Evolutionary conservation across 345 rosid species (phyloP), one percentile per base, ranked within the genome.

Genomic region (Eucalyptus tenuipes): DNA sequence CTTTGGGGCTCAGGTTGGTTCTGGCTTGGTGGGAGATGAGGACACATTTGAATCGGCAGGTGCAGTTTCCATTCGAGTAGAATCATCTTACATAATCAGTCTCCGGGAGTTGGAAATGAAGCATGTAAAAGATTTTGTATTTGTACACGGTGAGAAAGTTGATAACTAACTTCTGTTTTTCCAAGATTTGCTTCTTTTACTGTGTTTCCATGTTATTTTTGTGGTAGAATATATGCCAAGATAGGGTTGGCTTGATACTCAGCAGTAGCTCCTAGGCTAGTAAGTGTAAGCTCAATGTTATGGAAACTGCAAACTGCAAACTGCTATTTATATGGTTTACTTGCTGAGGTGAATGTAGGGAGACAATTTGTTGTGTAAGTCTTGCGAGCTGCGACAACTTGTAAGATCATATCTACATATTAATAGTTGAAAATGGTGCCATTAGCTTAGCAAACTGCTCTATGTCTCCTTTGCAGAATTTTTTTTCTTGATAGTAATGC

Each of bases 81-180:
- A 96, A 89, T 97, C 98, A 88, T 98, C 99, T 61, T 96, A 95
- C 90, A 93, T 95, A n/a, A 93, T 98, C 90, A 95, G 93, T 90
- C 93, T 98, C 89, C 95, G 97, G 88, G 99, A 97, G 90, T 91
- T 97, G 92, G 97, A 92, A 89, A 93, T 97, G 96, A 97, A 95
- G 94, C 99, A 98, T 87, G 92, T 97, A 79, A 98, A 97, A 93
- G 99, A 98, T 92, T 97, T 98, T 89, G 92, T 98, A 91, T 98
- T 98, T 92, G 93, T 97, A 47, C 96, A 97, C 88, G 99, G 99
- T 98, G 97, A 89, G 88, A 86, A 84, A 68, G 66, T 87, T 71
- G 33, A 75, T 86, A 37, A 59, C 68, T 85, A 87, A 42, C 33
- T 87, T 87, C 33, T 57, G n/a, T 44, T 49, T 75, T 75, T 12